Evolutionary conservation across 768 basidiomycete species (phyloP).

Genomic region (Leccinum olivaceopallidum): DNA sequence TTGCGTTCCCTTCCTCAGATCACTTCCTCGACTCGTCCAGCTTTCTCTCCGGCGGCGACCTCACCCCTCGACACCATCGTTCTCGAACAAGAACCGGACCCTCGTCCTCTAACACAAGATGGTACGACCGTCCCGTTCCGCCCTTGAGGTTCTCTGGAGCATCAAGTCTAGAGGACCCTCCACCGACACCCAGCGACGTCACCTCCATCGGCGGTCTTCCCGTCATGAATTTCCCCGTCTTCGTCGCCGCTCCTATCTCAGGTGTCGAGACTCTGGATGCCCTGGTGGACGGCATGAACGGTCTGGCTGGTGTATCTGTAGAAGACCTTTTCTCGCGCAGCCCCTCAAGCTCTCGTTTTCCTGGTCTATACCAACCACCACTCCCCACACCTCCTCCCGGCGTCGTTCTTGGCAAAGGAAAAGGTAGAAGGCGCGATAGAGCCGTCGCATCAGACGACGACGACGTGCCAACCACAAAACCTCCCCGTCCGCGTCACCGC

Average conservation of each 20-base stretch:
- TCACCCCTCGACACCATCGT: conserved; percentile 44
- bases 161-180: conserved; percentile 73
- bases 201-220: conserved; percentile 18
- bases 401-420: conserved; percentile 59
- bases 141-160: conserved; percentile 65
- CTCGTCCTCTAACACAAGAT: conserved; percentile 41
- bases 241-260: conserved; percentile 74
- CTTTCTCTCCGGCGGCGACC: conserved; percentile 26
- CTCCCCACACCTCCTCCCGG: conserved; percentile 84
- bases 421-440: conserved; percentile 28
- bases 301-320: conserved; percentile 68
- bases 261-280: conserved; percentile 90
- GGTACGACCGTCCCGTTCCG: conserved; percentile 49
- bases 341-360: conserved; percentile 52
- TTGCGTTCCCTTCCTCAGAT: conserved; percentile 30
- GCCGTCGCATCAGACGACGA: conserved; percentile 53
- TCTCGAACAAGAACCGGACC: conserved; percentile 61
- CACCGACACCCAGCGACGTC: conserved; percentile 64
- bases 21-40: conserved; percentile 27
- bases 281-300: conserved; percentile 88
- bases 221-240: conserved; percentile 54
- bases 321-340: conserved; percentile 53
- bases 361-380: conserved; percentile 74
- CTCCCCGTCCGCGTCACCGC: conserved; percentile 23
- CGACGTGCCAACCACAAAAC: conserved; percentile 30